Evolutionary conservation across 148 eudicot species (phyloP).

Genomic region (Vaccinium darrowii): DNA sequence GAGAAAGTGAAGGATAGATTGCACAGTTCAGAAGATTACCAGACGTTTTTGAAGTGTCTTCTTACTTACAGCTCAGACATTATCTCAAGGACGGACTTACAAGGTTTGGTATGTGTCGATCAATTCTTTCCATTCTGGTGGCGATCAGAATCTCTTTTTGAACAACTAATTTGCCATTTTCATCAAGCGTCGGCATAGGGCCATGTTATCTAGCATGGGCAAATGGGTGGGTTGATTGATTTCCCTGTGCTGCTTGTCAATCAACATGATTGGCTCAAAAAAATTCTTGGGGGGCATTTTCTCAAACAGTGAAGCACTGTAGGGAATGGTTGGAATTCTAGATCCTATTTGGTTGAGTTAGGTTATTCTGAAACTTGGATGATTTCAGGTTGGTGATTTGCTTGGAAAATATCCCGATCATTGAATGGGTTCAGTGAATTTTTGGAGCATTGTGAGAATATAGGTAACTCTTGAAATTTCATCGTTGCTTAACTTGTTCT

Average conservation of each 20-base stretch:
- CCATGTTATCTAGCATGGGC: not conserved
- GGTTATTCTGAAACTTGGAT: conserved; percentile 14
- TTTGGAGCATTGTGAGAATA: conserved; percentile 79
- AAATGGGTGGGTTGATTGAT: not conserved
- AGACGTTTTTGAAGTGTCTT: conserved; percentile 93
- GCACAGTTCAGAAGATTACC: conserved; percentile 72
- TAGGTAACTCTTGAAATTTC: conserved; percentile 42
- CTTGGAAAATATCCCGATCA: conserved; percentile 85
- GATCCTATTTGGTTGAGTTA: not conserved
- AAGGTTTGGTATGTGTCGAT: conserved; percentile 67
- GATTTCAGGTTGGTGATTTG: conserved; percentile 78
- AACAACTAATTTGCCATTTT: not conserved
- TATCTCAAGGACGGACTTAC: conserved; percentile 76
- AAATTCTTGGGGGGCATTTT: not conserved
- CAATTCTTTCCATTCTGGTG: conserved; percentile 5
- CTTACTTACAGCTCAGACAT: conserved; percentile 92
- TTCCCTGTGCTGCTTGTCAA: too few relatives aligned
- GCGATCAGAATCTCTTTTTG: not conserved
- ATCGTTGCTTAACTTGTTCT: conserved; percentile 17
- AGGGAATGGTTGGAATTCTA: not conserved
- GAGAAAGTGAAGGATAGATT: conserved; percentile 92
- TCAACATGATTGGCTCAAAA: not conserved
- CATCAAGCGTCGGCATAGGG: not conserved
- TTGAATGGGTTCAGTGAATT: conserved; percentile 92
- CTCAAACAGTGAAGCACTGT: not conserved